Evolutionary conservation across 441 rosid species (phyloP), one percentile per base, ranked within the genome.

Genomic region (Lepidium campestre): DNA sequence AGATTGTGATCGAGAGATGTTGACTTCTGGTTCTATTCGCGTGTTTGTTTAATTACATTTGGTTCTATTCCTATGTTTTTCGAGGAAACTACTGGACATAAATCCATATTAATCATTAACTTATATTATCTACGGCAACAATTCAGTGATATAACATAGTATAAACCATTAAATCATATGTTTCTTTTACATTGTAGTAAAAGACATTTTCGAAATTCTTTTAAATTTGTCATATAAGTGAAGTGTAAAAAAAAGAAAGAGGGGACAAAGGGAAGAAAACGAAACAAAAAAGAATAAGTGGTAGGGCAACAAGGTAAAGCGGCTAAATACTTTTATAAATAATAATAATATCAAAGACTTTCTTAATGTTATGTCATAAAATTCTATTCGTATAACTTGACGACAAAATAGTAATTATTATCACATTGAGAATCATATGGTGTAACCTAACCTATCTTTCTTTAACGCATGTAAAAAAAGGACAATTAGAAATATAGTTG

Each of bases 1-100:
- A 41, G 34, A 39, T 14, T 65, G 62, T 72, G 76, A 72, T 36
- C 66, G 77, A 67, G 29, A 59, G 77, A 66, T 66, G 57, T 67
- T 73, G 63, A 73, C 63, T 36, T 58, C 7, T 72, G 67, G 36
- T 72, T 72, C 36, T 20, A 12, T 40, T 64, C 58, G 45, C 63
- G 10, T 59, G 14, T 49, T 19, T 27, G 31, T 42, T 29, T 15
- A 40, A 23, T n/a, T 35, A 61, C 31, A 12, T 61, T n/a, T 41
- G 47, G 42, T 39, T 40, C 9, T 49, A 56, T 64, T 47, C 53
- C 14, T 56, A 20, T 64, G 66, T 52, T 23, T 11, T n/a, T 19
- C 3, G 23, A 32, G 31, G 47, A 60, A 44, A n/a, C 54, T 17
- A 60, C 25, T 13, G 11, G 32, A 39, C 46, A 45, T 50, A 22